These are phyloP conservation scores for Vitis labrusca DNA, from an alignment of 164 flowering plant genomes.

Conservation along the genomic window DNA sequence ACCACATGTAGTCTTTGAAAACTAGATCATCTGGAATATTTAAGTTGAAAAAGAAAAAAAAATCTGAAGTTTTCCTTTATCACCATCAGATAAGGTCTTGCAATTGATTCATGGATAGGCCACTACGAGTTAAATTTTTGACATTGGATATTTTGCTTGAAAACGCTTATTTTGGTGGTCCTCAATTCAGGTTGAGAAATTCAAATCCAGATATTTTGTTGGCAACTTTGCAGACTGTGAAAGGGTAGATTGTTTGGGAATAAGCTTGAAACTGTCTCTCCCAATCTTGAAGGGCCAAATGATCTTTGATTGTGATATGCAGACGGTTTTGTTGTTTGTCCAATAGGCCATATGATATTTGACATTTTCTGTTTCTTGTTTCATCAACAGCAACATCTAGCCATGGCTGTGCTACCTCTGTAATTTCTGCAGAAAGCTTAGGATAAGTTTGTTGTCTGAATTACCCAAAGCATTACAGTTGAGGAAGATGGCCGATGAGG, in stretches of 20 bases:
- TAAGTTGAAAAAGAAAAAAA: too few relatives aligned
- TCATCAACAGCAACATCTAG: neutral
- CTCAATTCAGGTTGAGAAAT: too few relatives aligned
- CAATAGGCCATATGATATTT: neutral
- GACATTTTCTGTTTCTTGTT: neutral
- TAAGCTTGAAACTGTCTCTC: conserved; percentile 1
- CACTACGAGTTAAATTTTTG: too few relatives aligned
- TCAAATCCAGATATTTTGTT: too few relatives aligned
- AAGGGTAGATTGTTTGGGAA: neutral
- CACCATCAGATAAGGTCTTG: too few relatives aligned
- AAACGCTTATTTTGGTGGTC: too few relatives aligned
- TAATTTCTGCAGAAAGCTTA: neutral
- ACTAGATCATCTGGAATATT: too few relatives aligned
- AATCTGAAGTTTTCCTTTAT: too few relatives aligned
- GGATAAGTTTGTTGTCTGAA: neutral
- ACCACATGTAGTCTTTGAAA: too few relatives aligned
- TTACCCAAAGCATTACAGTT: too few relatives aligned
- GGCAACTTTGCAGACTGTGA: neutral
- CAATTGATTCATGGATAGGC: too few relatives aligned
- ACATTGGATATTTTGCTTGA: too few relatives aligned
- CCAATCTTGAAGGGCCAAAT: conserved; percentile 4
- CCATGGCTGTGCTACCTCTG: neutral
- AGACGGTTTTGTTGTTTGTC: neutral
- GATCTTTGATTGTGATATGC: neutral
- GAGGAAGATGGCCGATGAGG: conserved; percentile 35